These are phyloP conservation scores for Fragilaria crotonensis DNA, from an alignment of 108 stramenopile genomes.

Conservation along the genomic window DNA sequence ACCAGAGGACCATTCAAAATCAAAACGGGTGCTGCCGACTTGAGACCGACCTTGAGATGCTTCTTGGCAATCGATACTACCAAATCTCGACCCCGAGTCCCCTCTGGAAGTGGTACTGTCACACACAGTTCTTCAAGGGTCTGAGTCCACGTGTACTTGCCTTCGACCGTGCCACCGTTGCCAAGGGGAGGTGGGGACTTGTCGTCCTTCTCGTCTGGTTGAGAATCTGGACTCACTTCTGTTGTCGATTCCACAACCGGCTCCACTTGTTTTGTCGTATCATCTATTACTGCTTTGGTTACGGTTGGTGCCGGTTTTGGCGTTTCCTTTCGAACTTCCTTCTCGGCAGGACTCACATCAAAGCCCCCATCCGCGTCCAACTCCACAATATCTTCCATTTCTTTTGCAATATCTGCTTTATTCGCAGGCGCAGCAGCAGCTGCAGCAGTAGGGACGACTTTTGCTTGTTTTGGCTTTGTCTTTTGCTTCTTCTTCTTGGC, in stretches of 20 bases:
- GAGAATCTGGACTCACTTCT: no score
- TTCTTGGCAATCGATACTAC: conserved; percentile 74
- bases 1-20: conserved; percentile 84
- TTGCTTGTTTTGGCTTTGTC: conserved; percentile 6
- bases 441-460: conserved; percentile 3
- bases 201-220: conserved; percentile 52
- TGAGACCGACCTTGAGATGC: conserved; percentile 78
- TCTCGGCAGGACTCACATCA: conserved; percentile 34
- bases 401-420: conserved; percentile 6
- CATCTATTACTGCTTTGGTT: neutral
- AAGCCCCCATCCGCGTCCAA: conserved; percentile 59
- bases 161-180: conserved; percentile 89
- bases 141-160: conserved; percentile 97
- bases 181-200: conserved; percentile 76
- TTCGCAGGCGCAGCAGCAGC: conserved; percentile 3
- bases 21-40: conserved; percentile 20
- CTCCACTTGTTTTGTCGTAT: neutral
- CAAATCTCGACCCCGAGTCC: conserved; percentile 85
- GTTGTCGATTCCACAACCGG: conserved; percentile 21
- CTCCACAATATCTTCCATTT: conserved; percentile 68
- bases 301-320: neutral
- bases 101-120: conserved; percentile 76
- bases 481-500: conserved; percentile 22
- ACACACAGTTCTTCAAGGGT: conserved; percentile 89
- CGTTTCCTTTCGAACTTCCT: conserved; percentile 1